Conservation (phyloP, 306 rosid species). For the Luffa acutangula region DNA sequence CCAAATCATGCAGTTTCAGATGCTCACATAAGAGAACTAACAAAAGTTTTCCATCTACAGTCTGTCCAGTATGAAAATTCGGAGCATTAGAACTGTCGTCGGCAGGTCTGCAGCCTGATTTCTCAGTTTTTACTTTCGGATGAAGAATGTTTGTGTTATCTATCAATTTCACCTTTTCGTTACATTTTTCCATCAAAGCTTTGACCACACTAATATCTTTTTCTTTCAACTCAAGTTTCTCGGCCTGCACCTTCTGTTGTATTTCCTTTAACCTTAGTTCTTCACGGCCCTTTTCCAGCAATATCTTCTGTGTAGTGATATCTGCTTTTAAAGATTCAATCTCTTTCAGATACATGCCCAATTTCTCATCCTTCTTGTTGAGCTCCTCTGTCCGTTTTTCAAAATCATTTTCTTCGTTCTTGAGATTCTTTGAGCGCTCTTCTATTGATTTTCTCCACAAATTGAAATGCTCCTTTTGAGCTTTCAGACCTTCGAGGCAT, state of each 20-base stretch:
- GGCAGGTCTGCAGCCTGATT: neutral
- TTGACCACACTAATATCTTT: conserved; percentile 5
- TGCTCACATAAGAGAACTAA: conserved; percentile 20
- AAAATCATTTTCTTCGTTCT: neutral
- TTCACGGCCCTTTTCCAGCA: conserved; percentile 9
- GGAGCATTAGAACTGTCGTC: neutral
- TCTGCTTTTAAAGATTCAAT: conserved; percentile 10
- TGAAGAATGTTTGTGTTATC: neutral
- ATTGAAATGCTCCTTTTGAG: conserved; percentile 2
- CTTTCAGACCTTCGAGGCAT: conserved; percentile 21
- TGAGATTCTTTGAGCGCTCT: conserved; percentile 6
- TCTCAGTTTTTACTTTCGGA: conserved; percentile 11
- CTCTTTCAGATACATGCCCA: neutral
- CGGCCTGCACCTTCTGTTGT: conserved; percentile 12
- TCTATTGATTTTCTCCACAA: neutral
- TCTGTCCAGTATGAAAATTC: neutral
- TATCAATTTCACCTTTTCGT: neutral
- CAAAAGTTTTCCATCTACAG: conserved; percentile 17
- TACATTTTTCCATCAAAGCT: neutral
- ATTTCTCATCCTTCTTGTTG: conserved; percentile 2
- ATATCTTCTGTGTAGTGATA: neutral
- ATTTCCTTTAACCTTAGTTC: conserved; percentile 21
- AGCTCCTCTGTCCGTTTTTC: conserved; percentile 4
- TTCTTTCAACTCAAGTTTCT: conserved; percentile 17
- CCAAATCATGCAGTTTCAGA: conserved; percentile 20